phyloP scores from a whole-genome alignment of 2,329 filamentous ascomycete species.

The Colletotrichum cuscutae region DNA sequence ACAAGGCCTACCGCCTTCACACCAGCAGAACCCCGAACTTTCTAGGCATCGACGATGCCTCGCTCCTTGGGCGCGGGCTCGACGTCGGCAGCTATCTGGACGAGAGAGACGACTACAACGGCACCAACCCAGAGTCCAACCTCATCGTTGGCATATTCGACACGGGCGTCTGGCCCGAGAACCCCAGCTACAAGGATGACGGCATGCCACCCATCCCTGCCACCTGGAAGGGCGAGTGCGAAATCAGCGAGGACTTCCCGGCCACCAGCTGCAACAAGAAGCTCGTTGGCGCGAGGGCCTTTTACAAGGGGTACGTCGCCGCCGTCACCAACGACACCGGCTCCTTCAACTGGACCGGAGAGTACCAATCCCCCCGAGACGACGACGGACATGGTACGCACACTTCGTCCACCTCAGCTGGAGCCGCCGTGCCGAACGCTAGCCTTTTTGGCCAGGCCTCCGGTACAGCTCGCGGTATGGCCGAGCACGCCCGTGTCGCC shows the following conservation, averaged over 20 bases:
- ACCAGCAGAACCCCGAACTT: slow-evolving; percentile 29
- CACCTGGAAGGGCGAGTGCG: slow-evolving; percentile 30
- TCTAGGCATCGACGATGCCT: slow-evolving; percentile 14
- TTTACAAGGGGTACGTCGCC: slow-evolving; percentile 13
- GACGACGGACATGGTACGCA: slow-evolving; percentile 23
- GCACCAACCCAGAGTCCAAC: slow-evolving; percentile 16
- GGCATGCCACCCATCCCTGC: slow-evolving; percentile 23
- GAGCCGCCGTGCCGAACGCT: not conserved
- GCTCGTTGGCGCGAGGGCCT: slow-evolving; percentile 31
- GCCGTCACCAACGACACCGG: not conserved
- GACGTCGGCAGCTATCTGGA: not conserved
- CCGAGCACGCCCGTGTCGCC: slow-evolving; percentile 6
- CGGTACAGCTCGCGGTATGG: slow-evolving; percentile 26
- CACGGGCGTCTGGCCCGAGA: slow-evolving; percentile 34
- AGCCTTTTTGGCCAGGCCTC: slow-evolving; percentile 17
- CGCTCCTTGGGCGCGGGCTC: not conserved
- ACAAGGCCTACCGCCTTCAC: slow-evolving; percentile 12
- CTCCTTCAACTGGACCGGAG: slow-evolving; percentile 8
- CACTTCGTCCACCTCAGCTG: slow-evolving; percentile 15
- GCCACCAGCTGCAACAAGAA: slow-evolving; percentile 31
- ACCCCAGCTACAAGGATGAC: slow-evolving; percentile 29
- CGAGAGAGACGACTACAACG: not conserved
- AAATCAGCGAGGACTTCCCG: slow-evolving; percentile 17
- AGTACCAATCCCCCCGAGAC: slow-evolving; percentile 5
- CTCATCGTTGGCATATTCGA: slow-evolving; percentile 33